Evolutionary conservation across 1,139 yeast species (phyloP).

Genomic region (Kluyveromyces marxianus): DNA sequence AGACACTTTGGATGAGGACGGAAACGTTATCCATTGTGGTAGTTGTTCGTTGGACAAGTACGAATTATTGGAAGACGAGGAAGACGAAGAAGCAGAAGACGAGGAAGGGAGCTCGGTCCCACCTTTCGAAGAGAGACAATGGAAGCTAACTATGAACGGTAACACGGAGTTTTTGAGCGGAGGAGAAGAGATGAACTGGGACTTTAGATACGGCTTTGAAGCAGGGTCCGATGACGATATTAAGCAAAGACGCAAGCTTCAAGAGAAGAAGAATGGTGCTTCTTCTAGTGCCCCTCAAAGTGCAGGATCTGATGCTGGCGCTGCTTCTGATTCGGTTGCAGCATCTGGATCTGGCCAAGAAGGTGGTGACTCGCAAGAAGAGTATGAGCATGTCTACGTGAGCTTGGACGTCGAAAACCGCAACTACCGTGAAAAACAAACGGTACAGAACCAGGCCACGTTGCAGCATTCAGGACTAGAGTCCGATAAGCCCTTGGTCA

Average conservation of each 20-base stretch:
- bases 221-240: conserved; percentile 77
- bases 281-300: conserved; percentile 10
- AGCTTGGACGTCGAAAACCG: conserved; percentile 38
- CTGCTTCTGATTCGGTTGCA: no score
- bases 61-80: conserved; percentile 36
- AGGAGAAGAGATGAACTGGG: conserved; percentile 95
- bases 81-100: conserved; percentile 32
- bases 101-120: conserved; percentile 9
- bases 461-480: conserved; percentile 49
- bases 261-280: conserved; percentile 8
- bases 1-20: conserved; percentile 43
- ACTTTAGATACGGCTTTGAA: conserved; percentile 53
- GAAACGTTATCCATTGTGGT: conserved; percentile 44
- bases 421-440: conserved; percentile 23
- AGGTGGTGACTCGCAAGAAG: conserved; percentile 8
- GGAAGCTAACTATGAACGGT: conserved; percentile 61
- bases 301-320: background rate
- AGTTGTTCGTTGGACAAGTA: conserved; percentile 54
- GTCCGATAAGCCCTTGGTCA: conserved; percentile 44
- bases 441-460: conserved; percentile 31
- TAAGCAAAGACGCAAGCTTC: conserved; percentile 35
- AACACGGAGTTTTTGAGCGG: conserved; percentile 52
- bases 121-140: conserved; percentile 28
- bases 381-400: conserved; percentile 36
- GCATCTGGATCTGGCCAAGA: no score